phyloP scores from a whole-genome alignment of 176 grass and related monocot species.

The Triticum urartu region DNA sequence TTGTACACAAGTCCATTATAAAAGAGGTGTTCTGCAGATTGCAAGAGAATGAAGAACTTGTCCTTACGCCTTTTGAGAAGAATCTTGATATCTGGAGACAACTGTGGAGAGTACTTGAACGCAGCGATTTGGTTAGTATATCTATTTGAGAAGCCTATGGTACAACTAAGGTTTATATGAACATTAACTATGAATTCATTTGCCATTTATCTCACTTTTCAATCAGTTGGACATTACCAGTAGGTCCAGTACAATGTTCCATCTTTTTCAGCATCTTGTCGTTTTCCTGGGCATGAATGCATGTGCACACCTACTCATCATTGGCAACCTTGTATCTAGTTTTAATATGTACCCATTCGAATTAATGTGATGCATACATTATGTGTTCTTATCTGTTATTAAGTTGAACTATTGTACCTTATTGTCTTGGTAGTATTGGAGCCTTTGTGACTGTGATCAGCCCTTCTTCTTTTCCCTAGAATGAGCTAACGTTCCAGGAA shows the following conservation, averaged over 20 bases:
- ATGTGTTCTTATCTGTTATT: background rate
- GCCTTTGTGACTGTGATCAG: background rate
- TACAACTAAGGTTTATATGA: slow-evolving; percentile 18
- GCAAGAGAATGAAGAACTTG: slow-evolving; percentile 87
- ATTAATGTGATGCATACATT: background rate
- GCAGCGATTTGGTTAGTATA: slow-evolving; percentile 79
- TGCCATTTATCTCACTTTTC: background rate
- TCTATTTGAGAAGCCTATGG: slow-evolving; percentile 8
- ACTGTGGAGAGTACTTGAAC: slow-evolving; percentile 93
- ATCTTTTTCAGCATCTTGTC: background rate
- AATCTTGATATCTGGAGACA: slow-evolving; percentile 99
- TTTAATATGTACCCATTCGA: background rate
- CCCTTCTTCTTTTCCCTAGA: slow-evolving; percentile 2
- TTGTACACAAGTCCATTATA: background rate
- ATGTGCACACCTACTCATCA: background rate
- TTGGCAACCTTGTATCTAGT: background rate
- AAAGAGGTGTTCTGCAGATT: slow-evolving; percentile 25
- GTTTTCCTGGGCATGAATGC: background rate
- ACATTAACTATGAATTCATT: slow-evolving; percentile 30
- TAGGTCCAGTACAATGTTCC: background rate
- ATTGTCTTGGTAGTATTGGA: background rate
- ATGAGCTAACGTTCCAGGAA: background rate
- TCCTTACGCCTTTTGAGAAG: slow-evolving; percentile 95
- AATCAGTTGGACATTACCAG: background rate
- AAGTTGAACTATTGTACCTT: background rate